Base-by-base conservation (phyloP, 148 eudicot species). In the Rhododendron ferrugineum region DNA sequence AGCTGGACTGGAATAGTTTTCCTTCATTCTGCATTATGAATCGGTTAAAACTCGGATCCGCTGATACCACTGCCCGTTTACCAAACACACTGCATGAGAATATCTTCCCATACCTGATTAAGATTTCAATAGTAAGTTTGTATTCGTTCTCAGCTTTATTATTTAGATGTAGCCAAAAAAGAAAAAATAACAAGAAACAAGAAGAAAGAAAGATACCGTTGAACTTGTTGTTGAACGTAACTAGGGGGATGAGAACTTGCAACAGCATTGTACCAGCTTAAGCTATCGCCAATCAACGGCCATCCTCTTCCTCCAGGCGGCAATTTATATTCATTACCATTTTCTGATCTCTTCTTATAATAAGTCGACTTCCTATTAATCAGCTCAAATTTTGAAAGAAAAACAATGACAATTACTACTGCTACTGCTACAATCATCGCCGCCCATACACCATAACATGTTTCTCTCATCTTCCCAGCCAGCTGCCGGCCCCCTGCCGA, bases 21-120 rank as follows among this genome's bases (percentile, higher is more conserved):
- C 93, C 92, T 84, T 92, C 93, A 36, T 92, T 92, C 81, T 92
- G 92, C 93, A 92, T 92, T 20, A 92, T 84, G 80, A 90, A 92
- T 68, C 87, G 78, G 87, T 92, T 92, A 68, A 92, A 92, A 28
- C 30, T 81, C 46, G 92, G 91, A 68, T 92, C 93, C 2, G 88
- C 92, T 8, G 93, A 92, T 18, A 90, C 92, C 68, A 92, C 92
- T 2, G 93, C 93, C 89, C 89, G 49, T 84, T 88, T 90, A 0
- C 93, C 93, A 85, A 90, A 89, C 40, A 92, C 62, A 78, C 84
- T 92, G 56, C 93, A 92, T 6, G 92, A 88, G 82, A 92, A 92
- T 88, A 92, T 90, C 85, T 89, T 90, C 85, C 93, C 93, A 37
- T 68, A 90, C 91, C 93, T 92, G 87, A 66, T 66, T 28, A 28